A percentile compares a stretch with the other conserved stretches of the same genome.
Conservation (phyloP, 768 basidiomycete genomes). For the Lactifluus volemus region DNA sequence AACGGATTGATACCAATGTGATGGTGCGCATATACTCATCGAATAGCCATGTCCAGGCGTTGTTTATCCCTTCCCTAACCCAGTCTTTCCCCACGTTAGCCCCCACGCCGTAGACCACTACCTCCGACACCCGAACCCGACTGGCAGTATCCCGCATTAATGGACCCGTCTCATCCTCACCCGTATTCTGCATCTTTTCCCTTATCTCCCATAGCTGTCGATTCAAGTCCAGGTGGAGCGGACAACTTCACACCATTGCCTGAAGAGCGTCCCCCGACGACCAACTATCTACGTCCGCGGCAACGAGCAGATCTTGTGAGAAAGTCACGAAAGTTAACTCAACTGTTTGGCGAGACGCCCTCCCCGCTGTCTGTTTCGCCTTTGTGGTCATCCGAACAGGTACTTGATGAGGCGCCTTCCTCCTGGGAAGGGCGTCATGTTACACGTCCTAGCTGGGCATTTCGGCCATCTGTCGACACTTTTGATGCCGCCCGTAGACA, state of each 20-base stretch:
- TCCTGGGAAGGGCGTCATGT: background rate
- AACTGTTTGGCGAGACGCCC: slow-evolving; percentile 67
- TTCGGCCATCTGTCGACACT: background rate
- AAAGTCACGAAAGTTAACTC: slow-evolving; percentile 70
- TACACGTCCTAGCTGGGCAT: background rate
- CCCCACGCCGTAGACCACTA: slow-evolving; percentile 30
- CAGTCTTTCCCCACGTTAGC: background rate
- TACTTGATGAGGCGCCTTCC: background rate
- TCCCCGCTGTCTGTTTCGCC: slow-evolving; percentile 5
- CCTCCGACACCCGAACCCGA: slow-evolving; percentile 40
- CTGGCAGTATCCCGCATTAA: slow-evolving; percentile 30
- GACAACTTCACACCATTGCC: slow-evolving; percentile 5
- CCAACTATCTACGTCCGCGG: slow-evolving; percentile 52
- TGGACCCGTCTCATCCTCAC: slow-evolving; percentile 4
- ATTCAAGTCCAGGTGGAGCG: slow-evolving; percentile 14
- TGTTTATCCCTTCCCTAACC: background rate
- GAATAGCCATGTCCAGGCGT: background rate
- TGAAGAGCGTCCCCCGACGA: slow-evolving; percentile 47
- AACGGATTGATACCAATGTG: background rate
- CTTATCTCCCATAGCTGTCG: slow-evolving; percentile 3
- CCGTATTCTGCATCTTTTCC: slow-evolving; percentile 4
- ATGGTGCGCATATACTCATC: background rate
- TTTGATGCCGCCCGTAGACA: slow-evolving; percentile 35
- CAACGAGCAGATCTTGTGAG: slow-evolving; percentile 67
- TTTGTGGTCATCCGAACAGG: slow-evolving; percentile 4